A percentile compares a stretch with the other conserved stretches of the same genome.
These are phyloP conservation scores for Nicotiana tomentosiformis DNA, from an alignment of 257 asterid species.

Conservation along the genomic window DNA sequence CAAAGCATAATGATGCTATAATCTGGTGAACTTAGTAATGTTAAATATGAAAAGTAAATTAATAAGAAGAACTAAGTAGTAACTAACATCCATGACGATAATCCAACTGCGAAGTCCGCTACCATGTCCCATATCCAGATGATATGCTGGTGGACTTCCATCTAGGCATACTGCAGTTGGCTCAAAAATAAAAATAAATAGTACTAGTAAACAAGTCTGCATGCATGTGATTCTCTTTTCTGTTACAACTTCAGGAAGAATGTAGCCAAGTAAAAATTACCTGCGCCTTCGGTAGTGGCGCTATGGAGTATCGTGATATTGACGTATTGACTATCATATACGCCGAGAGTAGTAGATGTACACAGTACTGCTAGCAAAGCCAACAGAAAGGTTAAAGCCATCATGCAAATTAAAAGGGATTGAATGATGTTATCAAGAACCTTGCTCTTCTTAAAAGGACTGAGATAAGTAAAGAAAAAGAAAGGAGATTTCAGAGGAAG, in stretches of 20 bases:
- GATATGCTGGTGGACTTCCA: constrained; percentile 1
- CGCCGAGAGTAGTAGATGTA: background rate
- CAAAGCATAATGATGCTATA: no score
- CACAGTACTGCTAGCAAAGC: background rate
- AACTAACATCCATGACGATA: background rate
- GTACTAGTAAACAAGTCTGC: no score
- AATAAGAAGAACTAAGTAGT: background rate
- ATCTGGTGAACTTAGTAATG: background rate
- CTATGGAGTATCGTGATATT: background rate
- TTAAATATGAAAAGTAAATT: background rate
- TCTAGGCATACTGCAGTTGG: background rate
- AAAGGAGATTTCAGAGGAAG: background rate
- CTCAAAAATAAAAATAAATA: background rate
- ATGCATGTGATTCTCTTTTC: background rate
- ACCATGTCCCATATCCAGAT: background rate
- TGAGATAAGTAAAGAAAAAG: no score
- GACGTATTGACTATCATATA: background rate
- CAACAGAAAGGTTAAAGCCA: background rate
- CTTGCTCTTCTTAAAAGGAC: background rate
- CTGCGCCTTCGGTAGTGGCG: background rate
- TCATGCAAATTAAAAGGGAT: no score
- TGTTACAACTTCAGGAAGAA: background rate
- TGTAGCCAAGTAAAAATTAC: background rate
- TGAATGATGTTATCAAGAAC: no score
- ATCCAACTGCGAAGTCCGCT: background rate